Percentiles rank a stretch among this genome's conserved stretches.
These are phyloP conservation scores for Metschnikowia santaceciliae DNA, from an alignment of 805 yeast genomes.

Conservation along the genomic window DNA sequence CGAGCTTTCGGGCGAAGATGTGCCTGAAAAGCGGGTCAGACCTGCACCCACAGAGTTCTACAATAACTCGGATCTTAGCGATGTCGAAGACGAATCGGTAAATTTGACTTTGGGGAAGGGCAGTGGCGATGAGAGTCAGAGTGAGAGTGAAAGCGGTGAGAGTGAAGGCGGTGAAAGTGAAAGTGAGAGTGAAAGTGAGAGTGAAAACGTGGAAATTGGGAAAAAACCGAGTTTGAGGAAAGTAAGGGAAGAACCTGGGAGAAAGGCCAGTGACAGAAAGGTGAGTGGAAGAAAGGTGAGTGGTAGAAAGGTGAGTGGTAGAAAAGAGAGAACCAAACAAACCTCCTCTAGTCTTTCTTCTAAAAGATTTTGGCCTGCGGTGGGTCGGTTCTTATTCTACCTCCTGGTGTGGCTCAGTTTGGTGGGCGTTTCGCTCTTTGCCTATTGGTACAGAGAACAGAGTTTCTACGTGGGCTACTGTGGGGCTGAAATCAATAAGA, in stretches of 20 bases:
- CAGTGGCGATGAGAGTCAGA: not conserved
- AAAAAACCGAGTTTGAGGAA: too few relatives aligned
- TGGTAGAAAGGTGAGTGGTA: too few relatives aligned
- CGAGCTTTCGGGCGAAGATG: not conserved
- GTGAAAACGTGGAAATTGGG: too few relatives aligned
- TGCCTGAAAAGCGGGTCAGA: conserved; percentile 1
- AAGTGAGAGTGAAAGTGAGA: too few relatives aligned
- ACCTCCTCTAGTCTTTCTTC: too few relatives aligned
- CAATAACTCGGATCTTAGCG: conserved; percentile 4
- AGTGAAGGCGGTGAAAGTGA: too few relatives aligned
- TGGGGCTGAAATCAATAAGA: conserved; percentile 52
- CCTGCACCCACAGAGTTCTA: conserved; percentile 1
- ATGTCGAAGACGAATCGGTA: not conserved
- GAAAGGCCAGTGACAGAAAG: too few relatives aligned
- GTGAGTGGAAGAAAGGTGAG: too few relatives aligned
- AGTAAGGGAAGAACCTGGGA: too few relatives aligned
- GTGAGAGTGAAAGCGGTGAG: too few relatives aligned
- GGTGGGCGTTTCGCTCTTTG: conserved; percentile 36
- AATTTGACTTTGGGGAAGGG: not conserved
- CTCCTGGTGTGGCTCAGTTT: conserved; percentile 32
- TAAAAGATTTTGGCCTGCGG: not conserved
- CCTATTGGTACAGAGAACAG: conserved; percentile 64
- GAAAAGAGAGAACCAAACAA: too few relatives aligned
- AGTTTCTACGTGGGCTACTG: conserved; percentile 67
- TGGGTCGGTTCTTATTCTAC: conserved; percentile 11